Evolutionary conservation across 1,284 basidiomycete species (phyloP).

Genomic region (Ceratobasidium sp.): DNA sequence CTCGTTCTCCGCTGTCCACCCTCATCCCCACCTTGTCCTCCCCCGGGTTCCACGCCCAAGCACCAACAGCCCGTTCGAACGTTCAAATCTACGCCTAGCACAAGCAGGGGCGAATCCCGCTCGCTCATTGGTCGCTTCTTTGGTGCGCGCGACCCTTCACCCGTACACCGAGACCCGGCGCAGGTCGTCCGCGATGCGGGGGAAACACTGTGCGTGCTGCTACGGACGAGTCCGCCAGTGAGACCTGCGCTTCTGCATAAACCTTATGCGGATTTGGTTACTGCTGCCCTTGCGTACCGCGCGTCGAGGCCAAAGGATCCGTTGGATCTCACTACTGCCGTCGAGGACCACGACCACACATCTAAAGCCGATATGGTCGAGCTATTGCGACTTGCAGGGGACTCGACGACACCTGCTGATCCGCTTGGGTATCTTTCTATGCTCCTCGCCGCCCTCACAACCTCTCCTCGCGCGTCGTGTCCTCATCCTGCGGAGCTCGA

Average conservation of each 20-base stretch:
- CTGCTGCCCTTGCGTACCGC: slow-evolving; percentile 12
- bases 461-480: not conserved
- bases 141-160: slow-evolving; percentile 18
- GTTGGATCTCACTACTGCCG: slow-evolving; percentile 26
- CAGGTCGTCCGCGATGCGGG: slow-evolving; percentile 17
- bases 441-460: slow-evolving; percentile 6
- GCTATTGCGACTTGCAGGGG: not conserved
- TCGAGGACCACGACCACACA: not conserved
- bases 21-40: not conserved
- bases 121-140: slow-evolving; percentile 28
- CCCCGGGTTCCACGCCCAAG: not conserved
- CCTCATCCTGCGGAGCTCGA: slow-evolving; percentile 33
- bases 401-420: not conserved
- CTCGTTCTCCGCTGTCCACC: not conserved
- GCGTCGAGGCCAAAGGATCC: slow-evolving; percentile 8
- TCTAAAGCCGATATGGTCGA: not conserved
- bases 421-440: slow-evolving; percentile 12
- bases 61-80: not conserved
- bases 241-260: slow-evolving; percentile 31
- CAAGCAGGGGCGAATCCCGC: not conserved
- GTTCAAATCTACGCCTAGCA: not conserved
- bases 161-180: slow-evolving; percentile 4
- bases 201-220: slow-evolving; percentile 31
- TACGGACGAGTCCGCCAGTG: slow-evolving; percentile 18
- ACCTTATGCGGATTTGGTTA: slow-evolving; percentile 26